Base-by-base conservation (phyloP, 225 moss, liverwort and hornwort genomes). In the Rhytidiadelphus loreus region DNA sequence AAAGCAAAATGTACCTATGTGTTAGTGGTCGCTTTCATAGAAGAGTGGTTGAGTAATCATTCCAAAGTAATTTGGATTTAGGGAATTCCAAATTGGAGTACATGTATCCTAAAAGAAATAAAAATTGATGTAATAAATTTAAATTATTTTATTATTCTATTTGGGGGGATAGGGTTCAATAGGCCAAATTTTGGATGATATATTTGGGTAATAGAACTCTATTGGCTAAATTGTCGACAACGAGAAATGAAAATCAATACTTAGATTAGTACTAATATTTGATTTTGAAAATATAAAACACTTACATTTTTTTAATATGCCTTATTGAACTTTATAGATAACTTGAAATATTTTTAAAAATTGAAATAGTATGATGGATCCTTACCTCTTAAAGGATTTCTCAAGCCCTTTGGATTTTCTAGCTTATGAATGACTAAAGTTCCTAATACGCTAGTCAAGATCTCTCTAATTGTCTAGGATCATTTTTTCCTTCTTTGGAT, bases 391-490 rank as follows among this genome's bases (percentile, higher is more conserved):
- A 5, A 26, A 71, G 16, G 25, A 71, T 71, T 71, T 26, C 2
- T 71, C 8, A 26, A 26, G 43, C 7, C n/a, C 26, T 43, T 43
- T 43, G 16, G 26, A 0, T 71, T 43, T 71, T 43, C 9, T 2
- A 43, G 3, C 24, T 71, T 71, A 9, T 43, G 8, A 71, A 71
- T 71, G 71, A 26, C 9, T 71, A 13, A 26, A 25, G 3, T 43
- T 43, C 16, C 3, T 2, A 3, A 43, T 43, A 26, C 8, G 3
- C 3, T 71, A 71, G 16, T 26, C 3, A 26, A 43, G 1, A 43
- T 16, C 16, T 26, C 1, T 43, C 3, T 71, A 43, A 3, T 71
- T 26, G 8, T 1, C 8, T 0, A 41, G 0, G 8, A 7, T 43
- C 26, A 71, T 43, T 43, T 3, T 12, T 2, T 70, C 8, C 8